These are phyloP conservation scores for Annulohypoxylon bovei DNA, from an alignment of 495 filamentous ascomycete genomes.

Conservation along the genomic window DNA sequence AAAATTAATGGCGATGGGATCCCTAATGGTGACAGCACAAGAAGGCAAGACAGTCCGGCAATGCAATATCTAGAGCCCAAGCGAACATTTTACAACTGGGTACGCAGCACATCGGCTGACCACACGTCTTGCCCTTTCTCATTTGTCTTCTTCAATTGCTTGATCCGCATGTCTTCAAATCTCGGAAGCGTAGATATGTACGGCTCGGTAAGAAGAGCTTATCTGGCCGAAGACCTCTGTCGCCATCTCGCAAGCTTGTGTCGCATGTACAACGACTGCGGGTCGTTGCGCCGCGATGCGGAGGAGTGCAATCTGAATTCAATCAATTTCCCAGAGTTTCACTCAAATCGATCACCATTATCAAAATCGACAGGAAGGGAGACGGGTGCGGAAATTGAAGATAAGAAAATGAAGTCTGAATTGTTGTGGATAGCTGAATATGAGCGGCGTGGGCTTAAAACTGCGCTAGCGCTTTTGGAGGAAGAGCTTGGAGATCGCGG, in stretches of 20 bases:
- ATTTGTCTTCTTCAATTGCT: slow-evolving; percentile 50
- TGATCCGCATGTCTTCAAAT: slow-evolving; percentile 27
- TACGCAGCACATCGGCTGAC: slow-evolving; percentile 47
- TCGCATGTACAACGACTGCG: neutral
- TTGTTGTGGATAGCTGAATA: slow-evolving; percentile 8
- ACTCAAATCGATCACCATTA: too few relatives aligned
- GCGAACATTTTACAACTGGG: slow-evolving; percentile 46
- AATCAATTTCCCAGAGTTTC: neutral
- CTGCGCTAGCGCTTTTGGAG: neutral
- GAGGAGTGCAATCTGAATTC: neutral
- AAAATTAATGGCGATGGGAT: too few relatives aligned
- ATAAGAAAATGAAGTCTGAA: neutral
- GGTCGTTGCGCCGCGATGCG: neutral
- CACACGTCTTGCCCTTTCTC: slow-evolving; percentile 51
- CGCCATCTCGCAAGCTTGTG: neutral
- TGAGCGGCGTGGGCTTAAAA: neutral
- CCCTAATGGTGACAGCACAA: too few relatives aligned
- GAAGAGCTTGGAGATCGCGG: neutral
- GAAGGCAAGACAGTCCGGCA: too few relatives aligned
- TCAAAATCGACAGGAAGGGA: neutral
- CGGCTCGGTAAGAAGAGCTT: neutral
- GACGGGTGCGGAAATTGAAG: neutral
- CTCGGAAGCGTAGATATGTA: neutral
- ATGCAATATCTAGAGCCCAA: neutral
- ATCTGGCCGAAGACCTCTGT: neutral